Conservation (phyloP, 2,329 filamentous ascomycete species). For the Aureobasidium sp. region DNA sequence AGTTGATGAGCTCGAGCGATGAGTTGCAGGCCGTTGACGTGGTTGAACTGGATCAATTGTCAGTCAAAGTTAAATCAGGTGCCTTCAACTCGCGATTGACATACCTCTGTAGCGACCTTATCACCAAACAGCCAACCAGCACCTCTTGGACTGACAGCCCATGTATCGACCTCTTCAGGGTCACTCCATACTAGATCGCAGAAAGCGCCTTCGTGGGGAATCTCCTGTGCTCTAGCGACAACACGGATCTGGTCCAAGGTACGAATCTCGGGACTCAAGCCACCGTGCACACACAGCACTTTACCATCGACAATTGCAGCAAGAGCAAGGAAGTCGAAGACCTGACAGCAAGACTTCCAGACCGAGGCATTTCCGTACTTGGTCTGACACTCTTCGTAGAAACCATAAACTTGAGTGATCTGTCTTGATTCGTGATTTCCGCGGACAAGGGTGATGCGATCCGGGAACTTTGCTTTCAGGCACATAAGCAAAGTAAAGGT, state of each 20-base stretch:
- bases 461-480: conserved; percentile 65
- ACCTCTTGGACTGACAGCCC: conserved; percentile 59
- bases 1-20: conserved; percentile 69
- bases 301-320: conserved; percentile 98
- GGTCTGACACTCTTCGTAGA: conserved; percentile 97
- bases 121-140: conserved; percentile 64
- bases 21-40: conserved; percentile 64
- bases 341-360: conserved; percentile 98
- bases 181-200: conserved; percentile 98
- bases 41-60: conserved; percentile 51
- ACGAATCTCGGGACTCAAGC: conserved; percentile 91
- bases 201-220: conserved; percentile 96
- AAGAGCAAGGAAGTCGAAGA: conserved; percentile 96
- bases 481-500: conserved; percentile 67
- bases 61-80: conserved; percentile 5
- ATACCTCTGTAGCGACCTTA: conserved; percentile 61
- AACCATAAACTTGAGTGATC: conserved; percentile 98
- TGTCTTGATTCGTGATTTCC: conserved; percentile 98
- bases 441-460: conserved; percentile 95
- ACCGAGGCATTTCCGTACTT: conserved; percentile 99
- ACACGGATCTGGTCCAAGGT: conserved; percentile 93
- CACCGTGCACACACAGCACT: conserved; percentile 97
- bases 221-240: conserved; percentile 94
- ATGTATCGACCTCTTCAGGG: conserved; percentile 81
- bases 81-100: conserved; percentile 13